Conservation (phyloP, 2,329 filamentous ascomycete genomes). For the Xylaria polymorpha region DNA sequence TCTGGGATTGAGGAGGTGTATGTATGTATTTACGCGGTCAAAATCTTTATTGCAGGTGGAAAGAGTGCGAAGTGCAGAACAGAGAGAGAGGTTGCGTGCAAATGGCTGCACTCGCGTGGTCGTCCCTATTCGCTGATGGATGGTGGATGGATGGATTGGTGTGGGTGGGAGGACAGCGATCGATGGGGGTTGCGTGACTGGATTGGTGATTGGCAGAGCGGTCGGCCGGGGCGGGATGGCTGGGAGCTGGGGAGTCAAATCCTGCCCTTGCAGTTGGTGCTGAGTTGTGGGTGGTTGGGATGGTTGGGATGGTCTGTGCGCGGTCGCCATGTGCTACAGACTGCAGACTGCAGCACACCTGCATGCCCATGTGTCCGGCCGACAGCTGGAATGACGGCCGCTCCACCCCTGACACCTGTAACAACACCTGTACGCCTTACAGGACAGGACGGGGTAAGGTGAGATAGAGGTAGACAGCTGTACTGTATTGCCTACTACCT, state of each 20-base stretch:
- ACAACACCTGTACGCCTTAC: slow-evolving; percentile 2
- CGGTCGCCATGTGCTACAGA: not conserved
- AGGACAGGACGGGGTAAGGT: no score
- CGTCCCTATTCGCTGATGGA: slow-evolving; percentile 16
- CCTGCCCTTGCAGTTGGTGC: slow-evolving; percentile 24
- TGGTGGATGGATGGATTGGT: not conserved
- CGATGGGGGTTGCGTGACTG: slow-evolving; percentile 13
- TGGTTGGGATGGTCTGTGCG: slow-evolving; percentile 36
- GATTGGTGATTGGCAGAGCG: slow-evolving; percentile 3
- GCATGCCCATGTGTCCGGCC: slow-evolving; percentile 1
- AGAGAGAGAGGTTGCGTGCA: not conserved
- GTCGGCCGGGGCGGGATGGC: slow-evolving; percentile 16
- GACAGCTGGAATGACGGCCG: slow-evolving; percentile 6
- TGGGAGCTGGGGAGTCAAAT: slow-evolving; percentile 27
- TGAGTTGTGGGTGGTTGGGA: slow-evolving; percentile 34
- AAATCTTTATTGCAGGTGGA: not conserved
- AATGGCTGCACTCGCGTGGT: slow-evolving; percentile 26
- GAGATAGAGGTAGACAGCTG: no score
- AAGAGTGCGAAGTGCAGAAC: not conserved
- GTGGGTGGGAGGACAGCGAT: slow-evolving; percentile 13
- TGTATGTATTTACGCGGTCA: not conserved
- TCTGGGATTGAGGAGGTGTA: not conserved
- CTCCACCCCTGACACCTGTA: slow-evolving; percentile 8
- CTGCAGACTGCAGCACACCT: not conserved
- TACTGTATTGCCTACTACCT: not conserved